Evolutionary conservation across 371 early-diverging fungal genomes (phyloP).

Genomic region (Apophysomyces sp.): DNA sequence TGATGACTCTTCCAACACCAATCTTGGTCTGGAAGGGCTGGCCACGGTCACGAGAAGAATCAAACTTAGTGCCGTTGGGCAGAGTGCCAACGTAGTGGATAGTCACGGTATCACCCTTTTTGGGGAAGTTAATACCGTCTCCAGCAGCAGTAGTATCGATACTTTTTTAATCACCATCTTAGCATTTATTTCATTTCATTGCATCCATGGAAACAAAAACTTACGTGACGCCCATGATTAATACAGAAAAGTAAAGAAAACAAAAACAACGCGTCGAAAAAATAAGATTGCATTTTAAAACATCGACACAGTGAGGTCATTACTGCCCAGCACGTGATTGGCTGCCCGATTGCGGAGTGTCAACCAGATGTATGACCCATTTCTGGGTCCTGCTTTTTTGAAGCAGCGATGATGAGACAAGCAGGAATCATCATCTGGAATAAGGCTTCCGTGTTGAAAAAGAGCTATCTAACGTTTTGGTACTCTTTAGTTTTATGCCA

Average conservation of each 20-base stretch:
- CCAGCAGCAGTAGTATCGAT: constrained; percentile 59
- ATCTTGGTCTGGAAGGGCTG: constrained; percentile 78
- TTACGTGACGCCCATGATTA: constrained; percentile 48
- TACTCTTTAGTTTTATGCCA: no score
- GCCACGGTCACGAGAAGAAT: constrained; percentile 82
- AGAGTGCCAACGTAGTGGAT: constrained; percentile 80
- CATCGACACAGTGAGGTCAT: neutral
- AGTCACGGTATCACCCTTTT: constrained; percentile 66
- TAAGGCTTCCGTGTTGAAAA: no score
- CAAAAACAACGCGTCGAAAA: constrained; percentile 3
- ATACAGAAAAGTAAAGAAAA: constrained; percentile 8
- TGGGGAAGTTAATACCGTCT: constrained; percentile 84
- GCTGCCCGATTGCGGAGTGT: no score
- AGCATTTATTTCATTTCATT: neutral
- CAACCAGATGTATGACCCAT: no score
- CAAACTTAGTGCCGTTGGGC: constrained; percentile 77
- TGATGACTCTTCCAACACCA: constrained; percentile 93
- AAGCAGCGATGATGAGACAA: no score
- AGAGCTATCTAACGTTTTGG: no score
- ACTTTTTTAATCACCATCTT: constrained; percentile 13
- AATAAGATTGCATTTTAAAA: neutral
- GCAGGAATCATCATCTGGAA: no score
- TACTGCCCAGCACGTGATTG: neutral
- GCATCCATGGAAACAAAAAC: neutral
- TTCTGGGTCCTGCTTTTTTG: no score